A percentile compares a stretch with the other conserved stretches of the same genome.
These are phyloP conservation scores for Colletotrichum filicis DNA, from an alignment of 2,329 filamentous ascomycete genomes.

Conservation along the genomic window DNA sequence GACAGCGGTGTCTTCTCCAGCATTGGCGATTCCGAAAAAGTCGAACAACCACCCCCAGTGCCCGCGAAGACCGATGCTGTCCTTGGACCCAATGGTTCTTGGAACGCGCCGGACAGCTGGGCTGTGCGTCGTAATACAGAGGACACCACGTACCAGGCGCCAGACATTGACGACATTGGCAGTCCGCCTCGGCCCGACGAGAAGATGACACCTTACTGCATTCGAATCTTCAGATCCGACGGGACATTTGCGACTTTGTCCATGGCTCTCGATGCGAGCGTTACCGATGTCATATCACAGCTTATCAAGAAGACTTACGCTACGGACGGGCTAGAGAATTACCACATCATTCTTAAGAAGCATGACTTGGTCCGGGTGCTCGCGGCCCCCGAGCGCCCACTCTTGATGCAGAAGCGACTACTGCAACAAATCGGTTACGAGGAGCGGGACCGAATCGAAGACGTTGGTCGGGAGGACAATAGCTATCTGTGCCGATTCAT, in stretches of 20 bases:
- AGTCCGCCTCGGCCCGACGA: constrained; percentile 78
- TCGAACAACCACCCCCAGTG: constrained; percentile 43
- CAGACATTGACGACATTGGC: constrained; percentile 76
- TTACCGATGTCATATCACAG: constrained; percentile 87
- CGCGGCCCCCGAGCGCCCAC: constrained; percentile 79
- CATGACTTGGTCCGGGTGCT: constrained; percentile 90
- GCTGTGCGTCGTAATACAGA: constrained; percentile 82
- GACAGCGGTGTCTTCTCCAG: constrained; percentile 62
- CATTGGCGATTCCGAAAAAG: constrained; percentile 55
- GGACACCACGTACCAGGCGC: constrained; percentile 66
- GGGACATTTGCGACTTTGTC: constrained; percentile 95
- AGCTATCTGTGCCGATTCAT: constrained; percentile 97
- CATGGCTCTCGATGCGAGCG: constrained; percentile 83
- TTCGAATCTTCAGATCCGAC: constrained; percentile 94
- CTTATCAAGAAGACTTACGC: constrained; percentile 95
- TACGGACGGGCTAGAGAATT: constrained; percentile 90
- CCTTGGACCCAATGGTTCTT: constrained; percentile 66
- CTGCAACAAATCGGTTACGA: constrained; percentile 93
- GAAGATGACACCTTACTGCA: constrained; percentile 83
- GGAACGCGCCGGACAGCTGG: constrained; percentile 98
- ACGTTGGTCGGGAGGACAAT: constrained; percentile 95
- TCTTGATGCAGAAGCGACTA: constrained; percentile 91
- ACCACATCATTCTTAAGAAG: constrained; percentile 94
- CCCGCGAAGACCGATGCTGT: constrained; percentile 27
- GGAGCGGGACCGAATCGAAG: constrained; percentile 86